These are phyloP conservation scores for Phoenix roebelenii DNA, from an alignment of 176 grass and related monocot genomes.

Conservation along the genomic window DNA sequence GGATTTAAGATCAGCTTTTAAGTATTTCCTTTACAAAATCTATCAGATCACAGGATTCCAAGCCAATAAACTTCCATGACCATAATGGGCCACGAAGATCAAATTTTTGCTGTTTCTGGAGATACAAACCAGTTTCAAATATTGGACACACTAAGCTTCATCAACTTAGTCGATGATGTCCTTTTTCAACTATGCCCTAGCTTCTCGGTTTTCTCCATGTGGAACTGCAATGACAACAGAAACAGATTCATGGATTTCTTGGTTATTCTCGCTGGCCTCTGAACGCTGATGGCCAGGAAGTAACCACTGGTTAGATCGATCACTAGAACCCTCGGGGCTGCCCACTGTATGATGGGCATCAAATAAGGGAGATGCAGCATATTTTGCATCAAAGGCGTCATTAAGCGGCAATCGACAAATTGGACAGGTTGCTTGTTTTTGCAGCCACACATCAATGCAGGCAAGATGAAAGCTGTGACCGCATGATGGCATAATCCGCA, in stretches of 20 bases:
- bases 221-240: conserved; percentile 41
- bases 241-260: conserved; percentile 32
- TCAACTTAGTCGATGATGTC: too few species aligned
- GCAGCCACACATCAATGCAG: conserved; percentile 88
- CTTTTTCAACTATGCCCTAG: not conserved
- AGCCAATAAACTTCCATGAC: too few species aligned
- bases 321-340: conserved; percentile 25
- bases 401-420: conserved; percentile 77
- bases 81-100: too few species aligned
- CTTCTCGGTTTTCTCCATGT: conserved; percentile 27
- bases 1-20: too few species aligned
- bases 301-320: conserved; percentile 46
- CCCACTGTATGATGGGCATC: conserved; percentile 26
- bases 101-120: too few species aligned
- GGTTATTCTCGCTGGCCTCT: conserved; percentile 35
- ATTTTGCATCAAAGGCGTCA: conserved; percentile 40
- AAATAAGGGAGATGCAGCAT: conserved; percentile 27
- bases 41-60: too few species aligned
- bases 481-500: conserved; percentile 81
- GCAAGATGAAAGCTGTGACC: conserved; percentile 74
- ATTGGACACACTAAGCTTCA: too few species aligned
- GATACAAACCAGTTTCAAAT: too few species aligned
- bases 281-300: conserved; percentile 35
- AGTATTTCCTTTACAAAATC: too few species aligned
- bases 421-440: conserved; percentile 78